Evolutionary conservation across 495 filamentous ascomycete species (phyloP), one percentile per base, ranked within the genome.

Genomic region (Pseudomonodictys pantanalensis): DNA sequence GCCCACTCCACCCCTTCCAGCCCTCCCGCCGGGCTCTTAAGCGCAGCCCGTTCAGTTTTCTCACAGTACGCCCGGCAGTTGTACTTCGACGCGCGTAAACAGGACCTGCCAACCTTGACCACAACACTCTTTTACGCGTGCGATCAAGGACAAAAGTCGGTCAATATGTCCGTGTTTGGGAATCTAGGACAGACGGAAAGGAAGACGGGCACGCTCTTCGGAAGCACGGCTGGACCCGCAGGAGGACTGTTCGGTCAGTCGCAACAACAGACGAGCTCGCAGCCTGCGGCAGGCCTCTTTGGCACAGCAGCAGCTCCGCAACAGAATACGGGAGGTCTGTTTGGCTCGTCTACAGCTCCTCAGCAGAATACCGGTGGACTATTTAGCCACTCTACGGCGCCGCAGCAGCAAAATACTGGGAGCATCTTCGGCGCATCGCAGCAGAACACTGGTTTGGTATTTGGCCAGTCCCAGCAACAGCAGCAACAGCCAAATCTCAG

Each of bases 131-230:
- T n/a, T n/a, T n/a, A n/a, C n/a, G 33, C 33, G 33, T 38, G n/a
- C 33, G 33, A 38, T n/a, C 38, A 5, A 18, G 54, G 39, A 25
- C 43, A 41, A 18, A 55, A 17, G 41, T 46, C 58, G 50, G 22
- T 38, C 33, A n/a, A n/a, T 38, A 41, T 41, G 38, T 41, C 38
- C 22, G 12, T 55, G n/a, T 20, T 45, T 12, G 33, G 22, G 20
- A 45, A 26, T 15, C 20, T 39, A 1, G 52, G 23, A 5, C 10
- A 20, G 22, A 29, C 49, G 24, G 60, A 63, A 25, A 57, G 41
- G 53, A 57, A 52, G 23, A 63, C 60, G 30, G 77, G 75, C 64
- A 76, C 77, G 44, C 69, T 79, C 9, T 81, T 82, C 58, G 76
- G 78, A 28, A 67, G 45, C 49, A 58, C 59, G 7, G 52, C 53